These are phyloP conservation scores for Strobilomyces echinocephalus DNA, from an alignment of 768 basidiomycete species.

Conservation along the genomic window DNA sequence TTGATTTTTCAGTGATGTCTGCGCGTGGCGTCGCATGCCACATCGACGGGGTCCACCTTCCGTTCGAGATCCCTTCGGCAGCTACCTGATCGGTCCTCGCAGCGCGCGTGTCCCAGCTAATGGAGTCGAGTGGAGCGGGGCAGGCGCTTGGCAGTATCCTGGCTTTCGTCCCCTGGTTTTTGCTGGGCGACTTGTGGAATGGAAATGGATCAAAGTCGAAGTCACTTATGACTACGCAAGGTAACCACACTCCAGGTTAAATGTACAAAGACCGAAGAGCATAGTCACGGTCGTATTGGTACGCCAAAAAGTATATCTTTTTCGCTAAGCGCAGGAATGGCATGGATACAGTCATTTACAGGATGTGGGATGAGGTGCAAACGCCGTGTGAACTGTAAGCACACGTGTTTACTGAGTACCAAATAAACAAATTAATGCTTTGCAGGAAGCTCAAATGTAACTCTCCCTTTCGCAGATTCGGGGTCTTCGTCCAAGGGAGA, in stretches of 20 bases:
- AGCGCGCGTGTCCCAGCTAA: slow-evolving; percentile 35
- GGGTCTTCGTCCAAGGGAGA: slow-evolving; percentile 11
- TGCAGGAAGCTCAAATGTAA: slow-evolving; percentile 16
- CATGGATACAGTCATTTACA: slow-evolving; percentile 4
- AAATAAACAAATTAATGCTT: slow-evolving; percentile 6
- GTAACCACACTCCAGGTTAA: slow-evolving; percentile 1
- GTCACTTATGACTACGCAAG: slow-evolving; percentile 5
- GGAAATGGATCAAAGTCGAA: neutral
- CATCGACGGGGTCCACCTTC: slow-evolving; percentile 31
- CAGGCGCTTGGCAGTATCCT: slow-evolving; percentile 32
- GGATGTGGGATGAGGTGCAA: neutral
- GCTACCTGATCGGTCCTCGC: slow-evolving; percentile 27
- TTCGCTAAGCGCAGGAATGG: neutral
- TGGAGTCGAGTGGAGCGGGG: slow-evolving; percentile 34
- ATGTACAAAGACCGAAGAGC: slow-evolving; percentile 3
- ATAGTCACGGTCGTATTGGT: neutral
- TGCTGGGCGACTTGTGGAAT: neutral
- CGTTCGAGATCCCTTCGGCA: slow-evolving; percentile 41
- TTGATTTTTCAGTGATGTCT: too few species aligned
- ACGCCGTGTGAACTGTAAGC: neutral
- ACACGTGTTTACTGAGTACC: neutral
- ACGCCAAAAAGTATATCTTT: neutral
- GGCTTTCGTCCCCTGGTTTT: slow-evolving; percentile 8
- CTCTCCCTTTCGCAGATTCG: slow-evolving; percentile 13
- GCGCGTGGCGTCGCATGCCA: slow-evolving; percentile 31